A percentile compares a stretch with the other conserved stretches of the same genome.
Evolutionary conservation across 306 rosid species (phyloP).

Genomic region (Dryas alaskensis): DNA sequence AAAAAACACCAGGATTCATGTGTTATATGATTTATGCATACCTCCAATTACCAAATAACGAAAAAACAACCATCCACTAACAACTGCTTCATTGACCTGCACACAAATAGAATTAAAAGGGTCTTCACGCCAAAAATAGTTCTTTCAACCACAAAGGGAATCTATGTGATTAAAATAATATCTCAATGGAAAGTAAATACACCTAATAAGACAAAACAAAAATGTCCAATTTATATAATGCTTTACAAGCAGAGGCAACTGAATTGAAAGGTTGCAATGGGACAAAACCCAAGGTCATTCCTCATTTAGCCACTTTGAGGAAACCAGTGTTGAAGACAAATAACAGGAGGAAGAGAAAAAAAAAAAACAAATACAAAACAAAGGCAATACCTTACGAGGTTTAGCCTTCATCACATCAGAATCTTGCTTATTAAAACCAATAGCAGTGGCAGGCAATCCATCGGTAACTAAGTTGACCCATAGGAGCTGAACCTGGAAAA

Average conservation of each 20-base stretch:
- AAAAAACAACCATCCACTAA: slow-evolving; percentile 94
- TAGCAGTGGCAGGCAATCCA: slow-evolving; percentile 98
- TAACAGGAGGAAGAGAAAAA: neutral
- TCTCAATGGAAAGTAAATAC: neutral
- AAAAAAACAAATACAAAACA: neutral
- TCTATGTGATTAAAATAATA: neutral
- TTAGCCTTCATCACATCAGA: slow-evolving; percentile 96
- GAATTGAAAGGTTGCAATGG: no score
- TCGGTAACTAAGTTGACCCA: slow-evolving; percentile 99
- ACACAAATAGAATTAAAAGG: slow-evolving; percentile 25
- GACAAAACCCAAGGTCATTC: neutral
- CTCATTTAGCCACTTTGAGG: neutral
- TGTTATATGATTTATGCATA: slow-evolving; percentile 30
- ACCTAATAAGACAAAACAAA: neutral
- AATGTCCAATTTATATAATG: neutral
- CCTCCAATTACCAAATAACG: slow-evolving; percentile 99
- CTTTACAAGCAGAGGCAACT: neutral
- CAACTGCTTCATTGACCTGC: slow-evolving; percentile 96
- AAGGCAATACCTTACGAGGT: slow-evolving; percentile 76
- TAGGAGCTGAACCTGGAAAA: slow-evolving; percentile 83
- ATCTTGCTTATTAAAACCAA: slow-evolving; percentile 95
- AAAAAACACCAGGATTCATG: slow-evolving; percentile 2
- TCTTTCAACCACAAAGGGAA: neutral
- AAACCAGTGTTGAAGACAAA: neutral
- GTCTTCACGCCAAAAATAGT: neutral